Evolutionary conservation across 2,329 filamentous ascomycete species (phyloP).

Genomic region (Monilinia fructigena): DNA sequence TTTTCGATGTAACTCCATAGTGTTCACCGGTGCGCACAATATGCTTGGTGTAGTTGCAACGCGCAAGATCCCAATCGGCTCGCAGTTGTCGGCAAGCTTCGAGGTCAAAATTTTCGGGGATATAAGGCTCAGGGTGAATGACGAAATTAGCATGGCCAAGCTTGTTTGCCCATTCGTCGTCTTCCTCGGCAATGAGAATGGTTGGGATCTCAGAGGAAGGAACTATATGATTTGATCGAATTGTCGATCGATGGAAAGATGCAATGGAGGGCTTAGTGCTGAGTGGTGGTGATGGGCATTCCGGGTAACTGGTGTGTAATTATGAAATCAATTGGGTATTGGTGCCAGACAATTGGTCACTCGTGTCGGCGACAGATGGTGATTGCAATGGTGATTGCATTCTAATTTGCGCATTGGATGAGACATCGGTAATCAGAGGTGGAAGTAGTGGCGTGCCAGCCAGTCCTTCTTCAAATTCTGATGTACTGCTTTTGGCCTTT

Average conservation of each 20-base stretch:
- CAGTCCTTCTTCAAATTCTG: conserved; percentile 58
- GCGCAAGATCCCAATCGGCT: conserved; percentile 78
- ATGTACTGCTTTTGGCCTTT: conserved; percentile 49
- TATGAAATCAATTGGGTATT: conserved; percentile 45
- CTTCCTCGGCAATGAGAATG: conserved; percentile 65
- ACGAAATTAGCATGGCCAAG: conserved; percentile 93
- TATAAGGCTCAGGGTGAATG: conserved; percentile 79
- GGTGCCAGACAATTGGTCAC: conserved; percentile 42
- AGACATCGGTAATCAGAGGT: conserved; percentile 64
- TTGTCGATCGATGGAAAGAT: conserved; percentile 59
- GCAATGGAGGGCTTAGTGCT: conserved; percentile 75
- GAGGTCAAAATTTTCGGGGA: conserved; percentile 58
- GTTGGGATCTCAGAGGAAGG: conserved; percentile 58
- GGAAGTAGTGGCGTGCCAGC: conserved; percentile 83
- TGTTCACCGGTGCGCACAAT: conserved; percentile 85
- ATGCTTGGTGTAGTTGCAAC: conserved; percentile 85
- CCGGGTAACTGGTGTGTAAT: conserved; percentile 46
- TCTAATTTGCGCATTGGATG: conserved; percentile 50
- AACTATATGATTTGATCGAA: conserved; percentile 47
- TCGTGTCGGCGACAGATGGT: conserved; percentile 66
- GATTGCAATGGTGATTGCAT: conserved; percentile 83
- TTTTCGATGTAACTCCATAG: conserved; percentile 86
- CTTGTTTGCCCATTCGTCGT: conserved; percentile 79
- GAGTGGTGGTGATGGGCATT: conserved; percentile 68
- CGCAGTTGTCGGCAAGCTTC: conserved; percentile 62